Evolutionary conservation across 805 yeast genomes (phyloP), one percentile per base, ranked within the genome.

Genomic region (Metschnikowia rubicola): DNA sequence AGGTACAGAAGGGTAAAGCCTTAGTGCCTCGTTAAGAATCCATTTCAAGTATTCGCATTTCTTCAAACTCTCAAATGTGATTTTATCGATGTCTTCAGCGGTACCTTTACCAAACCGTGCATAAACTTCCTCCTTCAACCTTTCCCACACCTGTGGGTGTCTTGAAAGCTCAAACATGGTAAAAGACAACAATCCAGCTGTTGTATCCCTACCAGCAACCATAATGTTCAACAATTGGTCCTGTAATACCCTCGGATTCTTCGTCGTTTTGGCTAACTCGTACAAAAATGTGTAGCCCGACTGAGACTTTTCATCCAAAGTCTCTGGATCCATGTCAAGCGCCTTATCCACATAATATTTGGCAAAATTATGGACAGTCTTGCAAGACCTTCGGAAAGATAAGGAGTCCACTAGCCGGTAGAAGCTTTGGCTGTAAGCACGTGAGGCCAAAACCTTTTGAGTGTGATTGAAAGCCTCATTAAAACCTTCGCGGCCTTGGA

Each of bases 191-290:
- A 67, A 60, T 1, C 71, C 73, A 11, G 74, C 74, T 21, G 74
- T 70, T 30, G 74, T 70, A 53, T 70, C 74, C 62, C 74, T 67
- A 13, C 73, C 74, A 35, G 74, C 74, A 32, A 70, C 56, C 60
- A 70, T 63, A 39, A 70, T 70, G 48, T 70, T 70, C 53, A 70
- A 64, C 48, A 67, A 57, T 48, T 70, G 74, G 51, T 70, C 73
- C 49, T 67, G 62, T 46, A 70, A 64, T 9, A 61, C 56, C 48
- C 58, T 58, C 11, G 71, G 71, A 48, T 70, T 60, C 50, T 64
- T 62, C 10, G 73, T 68, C 40, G 66, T 64, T 52, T 68, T 68
- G 34, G 58, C 72, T 53, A 69, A 65, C 53, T 68, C 73, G 47
- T 67, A 68, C 52, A 68, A 64, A 55, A 68, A 69, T 4, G 62